A percentile compares a stretch with the other conserved stretches of the same genome.
These are phyloP conservation scores for Fusarium falciforme DNA, from an alignment of 2,329 filamentous ascomycete species.

Conservation along the genomic window DNA sequence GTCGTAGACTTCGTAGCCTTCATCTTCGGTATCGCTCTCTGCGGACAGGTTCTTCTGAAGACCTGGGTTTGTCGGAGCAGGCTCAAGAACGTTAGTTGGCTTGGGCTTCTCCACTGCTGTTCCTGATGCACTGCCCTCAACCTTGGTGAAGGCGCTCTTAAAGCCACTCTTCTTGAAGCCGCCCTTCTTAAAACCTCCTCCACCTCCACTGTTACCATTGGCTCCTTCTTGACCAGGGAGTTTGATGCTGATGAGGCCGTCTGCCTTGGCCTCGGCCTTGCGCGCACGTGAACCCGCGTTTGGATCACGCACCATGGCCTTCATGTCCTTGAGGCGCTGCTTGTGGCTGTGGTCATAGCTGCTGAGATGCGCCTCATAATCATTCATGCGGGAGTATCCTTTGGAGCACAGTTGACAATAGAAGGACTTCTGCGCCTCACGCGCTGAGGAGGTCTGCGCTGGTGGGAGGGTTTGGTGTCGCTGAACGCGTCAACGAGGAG, in stretches of 20 bases:
- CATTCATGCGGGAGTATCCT: slow-evolving; percentile 93
- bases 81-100: slow-evolving; percentile 33
- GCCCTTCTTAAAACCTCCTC: slow-evolving; percentile 71
- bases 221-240: slow-evolving; percentile 53
- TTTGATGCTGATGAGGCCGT: slow-evolving; percentile 76
- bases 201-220: slow-evolving; percentile 42
- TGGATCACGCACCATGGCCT: slow-evolving; percentile 81
- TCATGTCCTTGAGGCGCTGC: slow-evolving; percentile 89
- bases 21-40: slow-evolving; percentile 76
- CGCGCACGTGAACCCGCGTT: slow-evolving; percentile 72
- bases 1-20: slow-evolving; percentile 77
- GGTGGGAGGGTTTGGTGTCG: slow-evolving; percentile 68
- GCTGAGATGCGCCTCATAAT: slow-evolving; percentile 93
- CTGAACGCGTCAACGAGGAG: slow-evolving; percentile 48
- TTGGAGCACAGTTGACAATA: slow-evolving; percentile 91
- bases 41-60: slow-evolving; percentile 41
- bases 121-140: slow-evolving; percentile 51
- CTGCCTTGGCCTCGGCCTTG: slow-evolving; percentile 77
- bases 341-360: slow-evolving; percentile 97
- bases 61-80: slow-evolving; percentile 30
- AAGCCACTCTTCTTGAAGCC: slow-evolving; percentile 87
- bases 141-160: slow-evolving; percentile 77
- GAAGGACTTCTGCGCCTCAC: slow-evolving; percentile 82
- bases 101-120: slow-evolving; percentile 57
- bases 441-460: slow-evolving; percentile 72